Evolutionary conservation across 164 flowering plant species (phyloP), one percentile per base, ranked within the genome.

Genomic region (Dillenia turbinata): DNA sequence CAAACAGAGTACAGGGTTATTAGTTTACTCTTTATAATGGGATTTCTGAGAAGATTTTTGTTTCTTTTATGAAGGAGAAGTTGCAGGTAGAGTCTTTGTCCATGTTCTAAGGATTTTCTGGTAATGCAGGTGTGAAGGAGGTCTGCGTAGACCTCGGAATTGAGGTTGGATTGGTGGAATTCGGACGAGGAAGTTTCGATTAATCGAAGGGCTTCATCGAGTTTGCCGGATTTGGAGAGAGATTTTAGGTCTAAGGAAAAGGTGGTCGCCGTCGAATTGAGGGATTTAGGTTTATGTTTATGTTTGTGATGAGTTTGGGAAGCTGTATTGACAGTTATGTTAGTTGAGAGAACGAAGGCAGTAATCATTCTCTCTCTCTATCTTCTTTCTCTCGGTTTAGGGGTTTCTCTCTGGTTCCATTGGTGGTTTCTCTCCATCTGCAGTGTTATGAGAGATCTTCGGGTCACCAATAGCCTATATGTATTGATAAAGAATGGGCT

Each of bases 1-100:
- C 81, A 77, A 57, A 65, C 66, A 2, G 78, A 67, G 72, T 52
- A 81, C 49, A 78, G 70, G 13, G 85, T 81, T 52, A 81, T 74
- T 47, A 81, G 60, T 65, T 76, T 78, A 71, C 69, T 57, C 40
- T 50, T 66, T 15, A 81, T 15, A 9, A 48, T 61, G 56, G 77
- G 76, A 45, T 66, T 57, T 12, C 17, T 50, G 60, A 76, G 71
- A 11, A 74, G 60, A 7, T 12, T 14, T 45, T 22, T 24, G 8
- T 15, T 50, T 54, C 52, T 54, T 26, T 26, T 26, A 11, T 47
- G 22, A 15, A 57, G 55, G 16, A 71, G 76, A 16, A 77, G 78
- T 9, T 71, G 76, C 24, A 53, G 67, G 63, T 77, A 69, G 12
- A 80, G 71, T 52, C 69, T 67, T 56, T 58, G 66, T 5, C 81